Base-by-base conservation (phyloP, 2,329 filamentous ascomycete genomes). In the Fusarium ramigenum region DNA sequence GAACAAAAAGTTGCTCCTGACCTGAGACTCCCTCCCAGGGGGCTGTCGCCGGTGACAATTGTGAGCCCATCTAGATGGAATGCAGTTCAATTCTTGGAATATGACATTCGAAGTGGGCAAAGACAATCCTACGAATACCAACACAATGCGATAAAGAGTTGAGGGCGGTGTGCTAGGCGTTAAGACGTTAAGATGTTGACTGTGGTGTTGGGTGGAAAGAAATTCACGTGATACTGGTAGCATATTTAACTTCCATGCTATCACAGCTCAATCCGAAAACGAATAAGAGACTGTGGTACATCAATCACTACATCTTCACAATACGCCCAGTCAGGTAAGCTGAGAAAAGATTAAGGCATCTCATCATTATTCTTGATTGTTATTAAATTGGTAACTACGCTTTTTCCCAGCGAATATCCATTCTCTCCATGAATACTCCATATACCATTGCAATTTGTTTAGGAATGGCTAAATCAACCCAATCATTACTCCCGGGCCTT, bases 1-100 rank as follows among this genome's bases (percentile, higher is more conserved):
- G 85, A 14, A 94, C 90, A 79, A 90, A 90, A 52, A 87, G 82
- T 77, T 88, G 87, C 67, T 88, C 83, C 37, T 83, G 75, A 34
- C 80, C 61, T 9, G 80, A 62, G 37, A 79, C 82, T 7, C 64
- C 70, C 16, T 84, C 83, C 83, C 83, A 84, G 14, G 83, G 83
- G 40, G 76, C 70, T 56, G 46, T 50, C 37, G 68, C 43, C 4
- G 68, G 49, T 43, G 58, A 60, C 69, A 77, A 72, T 76, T 75
- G 75, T 40, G 73, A 76, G 21, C 73, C 69, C 75, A 77, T 77
- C 28, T 50, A 25, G 15, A 32, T 40, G 47, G 11, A 25, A 36
- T 28, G 47, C 21, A 21, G 11, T 36, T 64, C 60, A 58, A 70
- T 61, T 28, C 14, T n/a, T n/a, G 11, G 15, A 44, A 21, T 42